These are phyloP conservation scores for Polyporus tsugae DNA, from an alignment of 1,284 basidiomycete species.

Conservation along the genomic window DNA sequence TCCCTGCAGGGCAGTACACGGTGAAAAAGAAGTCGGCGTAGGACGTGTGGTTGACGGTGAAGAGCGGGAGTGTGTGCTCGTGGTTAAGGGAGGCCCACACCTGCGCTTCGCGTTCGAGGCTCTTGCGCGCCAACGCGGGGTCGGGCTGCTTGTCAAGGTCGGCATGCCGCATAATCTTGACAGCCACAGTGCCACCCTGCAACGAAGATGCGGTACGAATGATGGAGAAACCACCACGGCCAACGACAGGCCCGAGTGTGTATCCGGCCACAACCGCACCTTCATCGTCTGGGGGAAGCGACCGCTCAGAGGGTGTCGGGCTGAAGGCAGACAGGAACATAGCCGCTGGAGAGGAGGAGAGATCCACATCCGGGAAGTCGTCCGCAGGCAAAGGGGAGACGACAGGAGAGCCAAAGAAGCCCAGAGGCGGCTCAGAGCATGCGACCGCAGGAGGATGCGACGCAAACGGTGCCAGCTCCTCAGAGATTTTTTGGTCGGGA, in stretches of 20 bases:
- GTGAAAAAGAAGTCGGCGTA: conserved; percentile 87
- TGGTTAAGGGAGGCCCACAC: conserved; percentile 84
- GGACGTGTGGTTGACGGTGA: conserved; percentile 69
- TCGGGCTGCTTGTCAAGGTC: conserved; percentile 60
- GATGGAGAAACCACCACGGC: conserved; percentile 88
- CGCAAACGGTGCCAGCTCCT: conserved; percentile 19
- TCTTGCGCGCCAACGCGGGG: conserved; percentile 56
- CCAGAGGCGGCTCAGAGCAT: conserved; percentile 19
- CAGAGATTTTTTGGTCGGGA: conserved; percentile 24
- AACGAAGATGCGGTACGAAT: conserved; percentile 78
- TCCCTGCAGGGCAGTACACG: conserved; percentile 85
- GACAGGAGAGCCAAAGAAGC: conserved; percentile 16
- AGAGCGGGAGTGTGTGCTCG: conserved; percentile 85
- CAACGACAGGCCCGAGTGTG: conserved; percentile 81
- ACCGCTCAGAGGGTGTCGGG: conserved; percentile 44
- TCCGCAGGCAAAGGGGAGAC: conserved; percentile 28
- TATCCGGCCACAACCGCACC: conserved; percentile 74
- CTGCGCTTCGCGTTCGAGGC: conserved; percentile 78
- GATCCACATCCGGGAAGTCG: conserved; percentile 33
- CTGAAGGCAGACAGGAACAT: conserved; percentile 80
- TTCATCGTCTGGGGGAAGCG: conserved; percentile 56
- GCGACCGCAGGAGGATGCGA: conserved; percentile 21
- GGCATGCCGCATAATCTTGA: conserved; percentile 79
- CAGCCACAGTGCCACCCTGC: conserved; percentile 77
- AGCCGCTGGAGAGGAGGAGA: conserved; percentile 73